Conservation (phyloP, 441 rosid genomes). For the Biscutella laevigata region DNA sequence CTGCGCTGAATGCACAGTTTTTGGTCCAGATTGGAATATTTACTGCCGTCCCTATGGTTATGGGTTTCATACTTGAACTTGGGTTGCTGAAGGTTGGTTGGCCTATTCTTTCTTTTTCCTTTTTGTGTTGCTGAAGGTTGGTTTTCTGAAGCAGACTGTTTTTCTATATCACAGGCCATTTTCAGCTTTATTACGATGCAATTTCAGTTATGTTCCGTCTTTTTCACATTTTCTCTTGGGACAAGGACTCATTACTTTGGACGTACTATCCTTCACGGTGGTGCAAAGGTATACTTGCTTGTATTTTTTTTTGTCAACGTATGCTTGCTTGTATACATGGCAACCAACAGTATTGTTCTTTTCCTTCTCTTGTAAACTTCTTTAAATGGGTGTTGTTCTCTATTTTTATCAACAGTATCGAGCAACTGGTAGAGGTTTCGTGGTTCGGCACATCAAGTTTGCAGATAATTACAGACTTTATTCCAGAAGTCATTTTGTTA, state of each 20-base stretch:
- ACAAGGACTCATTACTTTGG: slow-evolving; percentile 97
- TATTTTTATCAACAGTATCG: slow-evolving; percentile 51
- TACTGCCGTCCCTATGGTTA: slow-evolving; percentile 97
- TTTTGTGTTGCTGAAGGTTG: not conserved
- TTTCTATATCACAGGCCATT: slow-evolving; percentile 59
- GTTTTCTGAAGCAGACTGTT: not conserved
- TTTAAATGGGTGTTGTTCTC: slow-evolving; percentile 1
- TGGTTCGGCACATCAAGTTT: slow-evolving; percentile 92
- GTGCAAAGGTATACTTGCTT: slow-evolving; percentile 63
- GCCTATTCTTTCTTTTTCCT: slow-evolving; percentile 7
- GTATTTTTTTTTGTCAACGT: too few relatives aligned
- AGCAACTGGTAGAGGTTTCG: slow-evolving; percentile 98
- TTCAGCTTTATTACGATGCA: slow-evolving; percentile 96
- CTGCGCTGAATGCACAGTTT: slow-evolving; percentile 87
- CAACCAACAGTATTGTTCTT: not conserved
- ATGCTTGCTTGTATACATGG: slow-evolving; percentile 15
- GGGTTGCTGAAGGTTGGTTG: slow-evolving; percentile 79
- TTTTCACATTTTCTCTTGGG: slow-evolving; percentile 94
- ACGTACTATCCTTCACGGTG: slow-evolving; percentile 97
- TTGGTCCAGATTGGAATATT: slow-evolving; percentile 95
- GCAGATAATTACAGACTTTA: slow-evolving; percentile 95
- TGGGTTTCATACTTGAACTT: slow-evolving; percentile 92
- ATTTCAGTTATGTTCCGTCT: slow-evolving; percentile 89
- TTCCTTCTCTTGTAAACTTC: not conserved
- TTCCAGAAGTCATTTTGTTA: slow-evolving; percentile 94